These are phyloP conservation scores for Fusarium armeniacum DNA, from an alignment of 2,329 filamentous ascomycete genomes.

Conservation along the genomic window DNA sequence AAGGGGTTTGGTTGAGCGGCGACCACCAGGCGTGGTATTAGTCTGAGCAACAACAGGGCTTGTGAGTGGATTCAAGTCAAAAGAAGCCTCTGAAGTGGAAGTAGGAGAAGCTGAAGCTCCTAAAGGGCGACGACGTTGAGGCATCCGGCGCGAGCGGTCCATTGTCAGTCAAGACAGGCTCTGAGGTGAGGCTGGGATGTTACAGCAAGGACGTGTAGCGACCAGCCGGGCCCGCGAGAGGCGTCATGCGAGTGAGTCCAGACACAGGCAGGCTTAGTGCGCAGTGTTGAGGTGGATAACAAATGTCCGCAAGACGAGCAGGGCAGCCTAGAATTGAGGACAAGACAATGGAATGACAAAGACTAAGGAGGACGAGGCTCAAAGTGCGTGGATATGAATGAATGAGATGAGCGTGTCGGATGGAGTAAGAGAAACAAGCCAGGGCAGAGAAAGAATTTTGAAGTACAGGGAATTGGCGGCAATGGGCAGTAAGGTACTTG, in stretches of 20 bases:
- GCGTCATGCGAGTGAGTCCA: slow-evolving; percentile 48
- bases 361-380: slow-evolving; percentile 36
- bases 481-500: slow-evolving; percentile 33
- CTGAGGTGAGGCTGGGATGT: slow-evolving; percentile 47
- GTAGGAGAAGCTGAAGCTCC: slow-evolving; percentile 55
- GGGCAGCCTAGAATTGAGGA: slow-evolving; percentile 17
- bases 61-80: slow-evolving; percentile 51
- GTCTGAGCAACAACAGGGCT: slow-evolving; percentile 54
- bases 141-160: slow-evolving; percentile 57
- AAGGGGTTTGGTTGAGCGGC: slow-evolving; percentile 55
- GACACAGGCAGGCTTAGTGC: slow-evolving; percentile 31
- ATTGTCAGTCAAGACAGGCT: slow-evolving; percentile 52
- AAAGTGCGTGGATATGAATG: slow-evolving; percentile 45
- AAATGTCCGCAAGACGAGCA: slow-evolving; percentile 30
- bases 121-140: slow-evolving; percentile 52
- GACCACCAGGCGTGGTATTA: slow-evolving; percentile 52
- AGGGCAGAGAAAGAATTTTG: slow-evolving; percentile 53
- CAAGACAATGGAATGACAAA: slow-evolving; percentile 6
- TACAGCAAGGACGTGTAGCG: slow-evolving; percentile 50
- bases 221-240: slow-evolving; percentile 50
- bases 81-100: slow-evolving; percentile 52
- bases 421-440: slow-evolving; percentile 50
- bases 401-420: slow-evolving; percentile 51
- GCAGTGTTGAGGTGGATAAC: slow-evolving; percentile 26
- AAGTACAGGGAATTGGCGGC: slow-evolving; percentile 49